These are phyloP conservation scores for Hypoxylon subgilvum DNA, from an alignment of 495 filamentous ascomycete species.

Conservation along the genomic window DNA sequence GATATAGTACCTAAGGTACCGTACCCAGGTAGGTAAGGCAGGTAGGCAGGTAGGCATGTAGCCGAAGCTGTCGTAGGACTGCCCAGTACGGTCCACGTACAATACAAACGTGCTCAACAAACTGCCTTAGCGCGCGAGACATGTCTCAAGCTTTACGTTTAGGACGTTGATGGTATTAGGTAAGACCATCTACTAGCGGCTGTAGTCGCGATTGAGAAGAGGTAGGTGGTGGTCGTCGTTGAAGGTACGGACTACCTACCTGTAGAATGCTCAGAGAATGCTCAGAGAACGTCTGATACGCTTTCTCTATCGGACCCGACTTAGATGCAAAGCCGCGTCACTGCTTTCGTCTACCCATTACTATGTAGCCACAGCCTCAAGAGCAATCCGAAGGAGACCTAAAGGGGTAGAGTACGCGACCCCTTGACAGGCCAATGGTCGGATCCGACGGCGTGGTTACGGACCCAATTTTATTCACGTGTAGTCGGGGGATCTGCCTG, in stretches of 20 bases:
- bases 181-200: background rate
- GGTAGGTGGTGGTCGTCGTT: background rate
- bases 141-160: background rate
- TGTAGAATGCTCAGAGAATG: background rate
- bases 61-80: too few relatives aligned
- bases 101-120: slow-evolving; percentile 7
- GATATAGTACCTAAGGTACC: too few relatives aligned
- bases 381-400: background rate
- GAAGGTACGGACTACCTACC: background rate
- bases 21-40: too few relatives aligned
- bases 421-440: slow-evolving; percentile 33
- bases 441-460: slow-evolving; percentile 38
- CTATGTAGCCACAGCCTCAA: slow-evolving; percentile 29
- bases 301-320: background rate
- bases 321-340: slow-evolving; percentile 24
- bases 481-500: slow-evolving; percentile 36
- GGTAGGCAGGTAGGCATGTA: too few relatives aligned
- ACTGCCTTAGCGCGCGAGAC: slow-evolving; percentile 6
- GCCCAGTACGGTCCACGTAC: too few relatives aligned
- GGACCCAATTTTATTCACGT: slow-evolving; percentile 38
- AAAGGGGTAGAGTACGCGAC: slow-evolving; percentile 28
- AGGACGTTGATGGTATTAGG: background rate
- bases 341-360: slow-evolving; percentile 8
- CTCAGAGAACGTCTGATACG: slow-evolving; percentile 1
- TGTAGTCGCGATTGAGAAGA: background rate